A percentile compares a stretch with the other conserved stretches of the same genome.
Conservation (phyloP, 2,329 filamentous ascomycete genomes). For the Colletotrichum graminicola region DNA sequence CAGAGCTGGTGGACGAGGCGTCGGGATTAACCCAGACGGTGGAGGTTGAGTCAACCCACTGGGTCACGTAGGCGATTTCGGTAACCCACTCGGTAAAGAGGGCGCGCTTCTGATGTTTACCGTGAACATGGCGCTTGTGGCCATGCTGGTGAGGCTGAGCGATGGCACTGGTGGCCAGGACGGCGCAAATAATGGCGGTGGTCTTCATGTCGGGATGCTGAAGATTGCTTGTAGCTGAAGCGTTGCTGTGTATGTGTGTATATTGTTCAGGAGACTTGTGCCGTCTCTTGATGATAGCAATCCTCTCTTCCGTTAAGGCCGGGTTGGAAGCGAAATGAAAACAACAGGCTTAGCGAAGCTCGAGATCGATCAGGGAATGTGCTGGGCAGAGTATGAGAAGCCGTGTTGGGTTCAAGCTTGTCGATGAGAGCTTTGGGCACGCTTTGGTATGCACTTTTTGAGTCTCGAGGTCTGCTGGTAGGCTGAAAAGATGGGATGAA, state of each 20-base stretch:
- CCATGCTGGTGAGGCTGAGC: constrained; percentile 63
- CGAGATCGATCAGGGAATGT: constrained; percentile 38
- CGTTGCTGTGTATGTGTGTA: constrained; percentile 3
- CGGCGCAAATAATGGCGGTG: constrained; percentile 53
- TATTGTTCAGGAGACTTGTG: constrained; percentile 27
- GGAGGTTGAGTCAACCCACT: constrained; percentile 61
- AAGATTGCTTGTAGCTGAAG: constrained; percentile 13
- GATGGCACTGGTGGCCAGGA: constrained; percentile 59
- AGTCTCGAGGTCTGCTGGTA: constrained; percentile 23
- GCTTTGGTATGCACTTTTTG: constrained; percentile 26
- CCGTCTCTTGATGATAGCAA: constrained; percentile 20
- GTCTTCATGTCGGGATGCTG: constrained; percentile 58
- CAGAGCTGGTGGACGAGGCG: constrained; percentile 45
- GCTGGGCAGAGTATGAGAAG: constrained; percentile 28
- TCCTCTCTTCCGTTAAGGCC: constrained; percentile 24
- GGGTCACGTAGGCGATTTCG: constrained; percentile 60
- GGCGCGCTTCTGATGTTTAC: constrained; percentile 51
- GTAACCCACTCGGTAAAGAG: constrained; percentile 66
- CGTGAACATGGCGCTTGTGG: constrained; percentile 53
- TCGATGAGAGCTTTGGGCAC: constrained; percentile 33
- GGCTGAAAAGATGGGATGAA: constrained; percentile 35
- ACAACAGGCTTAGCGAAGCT: constrained; percentile 26
- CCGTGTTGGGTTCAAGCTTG: constrained; percentile 28
- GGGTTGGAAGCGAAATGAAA: constrained; percentile 42
- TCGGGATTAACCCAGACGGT: constrained; percentile 59